Conservation (phyloP, 2,329 filamentous ascomycete genomes). For the Fonsecaea pedrosoi region DNA sequence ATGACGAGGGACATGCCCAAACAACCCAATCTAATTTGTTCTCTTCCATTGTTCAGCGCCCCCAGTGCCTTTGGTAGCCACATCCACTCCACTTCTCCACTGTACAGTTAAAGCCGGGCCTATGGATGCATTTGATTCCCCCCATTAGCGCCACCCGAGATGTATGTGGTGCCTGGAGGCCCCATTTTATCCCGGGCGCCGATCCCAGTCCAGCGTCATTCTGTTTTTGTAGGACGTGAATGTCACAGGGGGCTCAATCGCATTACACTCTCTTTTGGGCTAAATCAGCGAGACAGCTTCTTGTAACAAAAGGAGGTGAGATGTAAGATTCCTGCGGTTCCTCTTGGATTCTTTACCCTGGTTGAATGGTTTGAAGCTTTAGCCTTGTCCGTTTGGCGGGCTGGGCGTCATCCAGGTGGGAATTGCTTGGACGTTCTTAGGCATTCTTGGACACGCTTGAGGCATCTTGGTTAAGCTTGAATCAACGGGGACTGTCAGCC, state of each 20-base stretch:
- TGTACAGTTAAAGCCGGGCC: not conserved
- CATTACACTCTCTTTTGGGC: not conserved
- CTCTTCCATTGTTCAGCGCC: not conserved
- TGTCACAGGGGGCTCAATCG: not conserved
- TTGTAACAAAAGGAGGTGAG: not conserved
- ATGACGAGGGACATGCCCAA: not conserved
- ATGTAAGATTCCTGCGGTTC: slow-evolving; percentile 1
- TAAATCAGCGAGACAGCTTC: not conserved
- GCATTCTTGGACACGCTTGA: slow-evolving; percentile 22
- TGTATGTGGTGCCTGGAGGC: not conserved
- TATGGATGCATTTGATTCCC: slow-evolving; percentile 1
- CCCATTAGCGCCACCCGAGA: too few species aligned
- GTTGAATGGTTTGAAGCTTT: not conserved
- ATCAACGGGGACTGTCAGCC: slow-evolving; percentile 6
- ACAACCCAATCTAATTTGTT: not conserved
- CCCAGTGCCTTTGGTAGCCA: not conserved
- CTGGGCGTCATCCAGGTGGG: slow-evolving; percentile 5
- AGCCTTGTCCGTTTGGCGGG: slow-evolving; percentile 3
- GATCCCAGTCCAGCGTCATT: not conserved
- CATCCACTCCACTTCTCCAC: slow-evolving; percentile 7
- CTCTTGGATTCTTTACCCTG: not conserved
- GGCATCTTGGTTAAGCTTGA: slow-evolving; percentile 17
- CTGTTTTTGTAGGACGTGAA: too few species aligned
- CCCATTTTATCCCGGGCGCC: not conserved
- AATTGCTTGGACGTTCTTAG: slow-evolving; percentile 24